Percentiles rank a stretch among this genome's conserved stretches.
Evolutionary conservation across 1,284 basidiomycete species (phyloP).

Genomic region (Marasmius sp.): DNA sequence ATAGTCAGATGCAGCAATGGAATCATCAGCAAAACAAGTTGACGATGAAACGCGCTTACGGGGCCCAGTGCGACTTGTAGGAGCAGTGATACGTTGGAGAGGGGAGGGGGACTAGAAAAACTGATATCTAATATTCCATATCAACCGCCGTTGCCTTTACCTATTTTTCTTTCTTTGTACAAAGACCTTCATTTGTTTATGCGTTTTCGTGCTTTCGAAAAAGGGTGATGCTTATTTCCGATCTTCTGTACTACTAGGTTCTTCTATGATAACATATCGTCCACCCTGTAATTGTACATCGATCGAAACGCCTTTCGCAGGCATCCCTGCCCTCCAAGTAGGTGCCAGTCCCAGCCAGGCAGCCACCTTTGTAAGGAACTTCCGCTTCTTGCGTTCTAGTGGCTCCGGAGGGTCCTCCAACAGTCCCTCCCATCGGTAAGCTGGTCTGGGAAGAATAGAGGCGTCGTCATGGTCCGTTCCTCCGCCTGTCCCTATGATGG

Average conservation of each 20-base stretch:
- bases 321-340: constrained; percentile 50
- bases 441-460: constrained; percentile 57
- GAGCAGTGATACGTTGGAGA: too few relatives aligned
- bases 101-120: too few relatives aligned
- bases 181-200: too few relatives aligned
- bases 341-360: constrained; percentile 71
- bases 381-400: constrained; percentile 34
- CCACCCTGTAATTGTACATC: constrained; percentile 58
- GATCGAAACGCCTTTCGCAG: constrained; percentile 55
- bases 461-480: constrained; percentile 73
- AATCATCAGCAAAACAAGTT: background rate
- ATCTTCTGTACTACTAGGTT: constrained; percentile 15
- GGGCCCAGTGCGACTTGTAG: too few relatives aligned
- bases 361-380: constrained; percentile 52
- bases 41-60: too few relatives aligned
- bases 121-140: too few relatives aligned
- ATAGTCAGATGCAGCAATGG: constrained; percentile 42
- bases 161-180: too few relatives aligned
- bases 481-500: constrained; percentile 58
- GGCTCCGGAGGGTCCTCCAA: constrained; percentile 52
- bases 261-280: constrained; percentile 45
- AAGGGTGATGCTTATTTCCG: constrained; percentile 17
- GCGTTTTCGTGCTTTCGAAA: too few relatives aligned
- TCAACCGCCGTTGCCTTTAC: too few relatives aligned
- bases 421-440: constrained; percentile 75